These are phyloP conservation scores for Avicennia marina DNA, from an alignment of 257 asterid species.

Conservation along the genomic window DNA sequence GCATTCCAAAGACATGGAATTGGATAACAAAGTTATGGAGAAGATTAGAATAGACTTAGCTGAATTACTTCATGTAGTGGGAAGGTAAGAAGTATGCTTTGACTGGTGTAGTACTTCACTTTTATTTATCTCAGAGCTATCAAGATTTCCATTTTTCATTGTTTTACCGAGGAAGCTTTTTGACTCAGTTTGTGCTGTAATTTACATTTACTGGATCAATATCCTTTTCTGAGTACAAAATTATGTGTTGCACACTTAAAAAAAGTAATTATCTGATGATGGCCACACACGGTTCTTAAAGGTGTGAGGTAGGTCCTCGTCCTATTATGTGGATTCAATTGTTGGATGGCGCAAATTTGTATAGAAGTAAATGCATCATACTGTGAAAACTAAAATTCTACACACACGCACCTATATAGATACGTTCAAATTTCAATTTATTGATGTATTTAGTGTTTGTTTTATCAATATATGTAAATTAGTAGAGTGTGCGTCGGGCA, in stretches of 20 bases:
- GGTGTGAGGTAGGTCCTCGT: not conserved
- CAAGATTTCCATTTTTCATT: not conserved
- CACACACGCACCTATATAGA: too few relatives aligned
- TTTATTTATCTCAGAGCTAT: slow-evolving; percentile 7
- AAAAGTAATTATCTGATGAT: too few relatives aligned
- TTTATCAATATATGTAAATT: slow-evolving; percentile 7
- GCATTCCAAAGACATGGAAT: slow-evolving; percentile 47
- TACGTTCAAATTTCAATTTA: too few relatives aligned
- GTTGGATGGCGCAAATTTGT: not conserved
- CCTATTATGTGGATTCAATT: not conserved
- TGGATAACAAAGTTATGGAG: slow-evolving; percentile 54
- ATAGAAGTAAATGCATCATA: not conserved
- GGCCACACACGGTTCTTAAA: not conserved
- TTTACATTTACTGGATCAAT: too few relatives aligned
- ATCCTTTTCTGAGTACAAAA: too few relatives aligned
- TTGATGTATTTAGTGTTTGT: too few relatives aligned
- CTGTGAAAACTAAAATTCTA: not conserved
- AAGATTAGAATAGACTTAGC: slow-evolving; percentile 85
- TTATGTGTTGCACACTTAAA: too few relatives aligned
- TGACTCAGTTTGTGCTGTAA: too few relatives aligned
- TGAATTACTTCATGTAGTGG: slow-evolving; percentile 76
- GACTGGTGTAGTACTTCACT: not conserved
- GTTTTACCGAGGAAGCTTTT: not conserved
- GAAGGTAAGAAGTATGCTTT: slow-evolving; percentile 51
- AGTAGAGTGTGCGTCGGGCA: too few relatives aligned